Base-by-base conservation (phyloP, 257 asterid species). In the Petunia secreta region DNA sequence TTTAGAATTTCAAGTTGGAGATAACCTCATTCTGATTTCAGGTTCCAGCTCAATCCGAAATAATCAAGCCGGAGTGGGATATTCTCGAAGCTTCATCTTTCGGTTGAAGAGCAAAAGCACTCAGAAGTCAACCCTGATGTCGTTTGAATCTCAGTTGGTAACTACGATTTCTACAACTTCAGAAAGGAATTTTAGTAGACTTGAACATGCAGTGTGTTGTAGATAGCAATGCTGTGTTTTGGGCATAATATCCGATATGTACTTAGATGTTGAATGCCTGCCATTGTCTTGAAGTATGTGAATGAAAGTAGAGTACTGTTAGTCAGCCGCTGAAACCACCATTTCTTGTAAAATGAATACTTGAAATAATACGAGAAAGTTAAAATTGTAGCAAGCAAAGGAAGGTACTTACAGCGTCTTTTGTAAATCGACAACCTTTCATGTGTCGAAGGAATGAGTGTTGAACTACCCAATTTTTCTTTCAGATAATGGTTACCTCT, bases 101-200 rank as follows among this genome's bases (percentile, higher is more conserved):
- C 0, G 5, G 25, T 48, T 48, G 77, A 48, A 48, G 10, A 71
- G 77, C 25, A 2, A 10, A 48, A 48, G 6, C 0, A 25, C 6
- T 48, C 44, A 71, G 60, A 71, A 34, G 44, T 71, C 60, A 14
- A 8, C 43, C 3, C 0, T 14, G 3, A 25, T 69, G 4, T 46
- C 58, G 10, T 69, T 69, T 44, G 43, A 48, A 46, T 69, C 43
- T 69, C 43, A 46, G 59, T 2, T 69, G 77, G 76, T 68, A 69
- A 15, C 25, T 8, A 65, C 2, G 8, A 63, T 37, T 64, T 64
- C 71, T 38, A 64, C 50, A 38, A 5, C 13, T 44, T 43, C 57
- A 69, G 43, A 16, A 8, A 46, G 59, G 46, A 68, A 16, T 2
- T 48, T 69, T 10, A 44, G 59, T 34, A 48, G 43, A 25, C 55